Conservation (phyloP, 192 early-diverging fungal genomes). For the Gaertneriomyces sp. region DNA sequence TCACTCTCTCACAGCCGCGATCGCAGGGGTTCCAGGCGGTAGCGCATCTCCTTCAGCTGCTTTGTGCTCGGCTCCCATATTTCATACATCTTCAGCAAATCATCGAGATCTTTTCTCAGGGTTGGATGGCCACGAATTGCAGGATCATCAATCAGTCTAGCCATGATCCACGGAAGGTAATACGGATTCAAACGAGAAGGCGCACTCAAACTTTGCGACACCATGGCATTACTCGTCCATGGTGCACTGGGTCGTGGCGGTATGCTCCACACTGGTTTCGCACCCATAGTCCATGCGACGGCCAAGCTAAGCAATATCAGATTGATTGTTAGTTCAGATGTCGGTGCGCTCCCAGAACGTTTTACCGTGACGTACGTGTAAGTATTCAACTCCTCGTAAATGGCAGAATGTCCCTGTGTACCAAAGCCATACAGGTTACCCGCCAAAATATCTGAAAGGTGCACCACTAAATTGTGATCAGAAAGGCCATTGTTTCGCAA, state of each 20-base stretch:
- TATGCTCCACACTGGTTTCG: slow-evolving; percentile 9
- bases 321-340: slow-evolving; percentile 1
- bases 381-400: slow-evolving; percentile 87
- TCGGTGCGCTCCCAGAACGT: slow-evolving; percentile 40
- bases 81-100: slow-evolving; percentile 66
- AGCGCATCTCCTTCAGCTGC: slow-evolving; percentile 79
- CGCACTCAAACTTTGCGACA: slow-evolving; percentile 52
- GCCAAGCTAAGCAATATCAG: slow-evolving; percentile 27
- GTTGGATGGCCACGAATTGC: slow-evolving; percentile 42
- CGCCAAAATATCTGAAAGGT: slow-evolving; percentile 79
- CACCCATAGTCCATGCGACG: slow-evolving; percentile 42
- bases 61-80: slow-evolving; percentile 76
- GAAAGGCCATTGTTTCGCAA: slow-evolving; percentile 83
- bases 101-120: slow-evolving; percentile 63
- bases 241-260: slow-evolving; percentile 7
- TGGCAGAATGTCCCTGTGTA: slow-evolving; percentile 86
- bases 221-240: slow-evolving; percentile 12
- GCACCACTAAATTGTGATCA: slow-evolving; percentile 82
- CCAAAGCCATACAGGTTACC: slow-evolving; percentile 80
- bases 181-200: slow-evolving; percentile 79
- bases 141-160: slow-evolving; percentile 71
- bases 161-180: slow-evolving; percentile 92
- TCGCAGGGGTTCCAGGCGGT: slow-evolving; percentile 79
- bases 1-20: slow-evolving; percentile 24
- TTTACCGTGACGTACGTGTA: slow-evolving; percentile 62